A percentile compares a stretch with the other conserved stretches of the same genome.
These are phyloP conservation scores for Trichoderma koningiopsis DNA, from an alignment of 2,329 filamentous ascomycete genomes.

Conservation along the genomic window DNA sequence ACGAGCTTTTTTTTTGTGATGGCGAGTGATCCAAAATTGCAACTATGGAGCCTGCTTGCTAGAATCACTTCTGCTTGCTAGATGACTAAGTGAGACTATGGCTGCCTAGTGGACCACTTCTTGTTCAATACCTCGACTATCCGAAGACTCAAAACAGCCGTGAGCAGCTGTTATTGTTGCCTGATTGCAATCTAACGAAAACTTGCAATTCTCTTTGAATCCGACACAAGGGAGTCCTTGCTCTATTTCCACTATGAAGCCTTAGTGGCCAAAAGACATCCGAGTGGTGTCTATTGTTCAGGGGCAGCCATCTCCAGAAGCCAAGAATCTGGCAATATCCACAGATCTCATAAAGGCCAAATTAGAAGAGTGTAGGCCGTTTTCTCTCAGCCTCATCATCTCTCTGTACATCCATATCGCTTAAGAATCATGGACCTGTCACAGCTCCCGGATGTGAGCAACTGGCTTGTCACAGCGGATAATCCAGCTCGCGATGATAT, in stretches of 20 bases:
- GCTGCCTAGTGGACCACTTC: background rate
- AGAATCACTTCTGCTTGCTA: too few relatives aligned
- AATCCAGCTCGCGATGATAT: background rate
- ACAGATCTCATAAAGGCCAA: background rate
- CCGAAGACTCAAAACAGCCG: background rate
- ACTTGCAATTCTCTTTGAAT: background rate
- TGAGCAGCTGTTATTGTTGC: background rate
- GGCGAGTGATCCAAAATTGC: too few relatives aligned
- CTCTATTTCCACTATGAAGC: background rate
- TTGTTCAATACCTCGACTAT: background rate
- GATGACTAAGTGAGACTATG: background rate
- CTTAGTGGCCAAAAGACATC: background rate
- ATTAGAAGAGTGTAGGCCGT: background rate
- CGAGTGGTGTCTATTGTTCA: background rate
- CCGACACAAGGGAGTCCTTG: background rate
- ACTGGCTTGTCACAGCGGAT: conserved; percentile 1
- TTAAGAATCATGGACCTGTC: background rate
- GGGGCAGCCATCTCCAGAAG: background rate
- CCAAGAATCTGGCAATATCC: background rate
- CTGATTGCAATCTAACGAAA: background rate
- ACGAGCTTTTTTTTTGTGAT: background rate
- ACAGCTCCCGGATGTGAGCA: background rate
- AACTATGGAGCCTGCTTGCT: background rate
- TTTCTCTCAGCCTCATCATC: too few relatives aligned
- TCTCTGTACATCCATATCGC: background rate